Evolutionary conservation across 179 eudicot species (phyloP).

Genomic region (Corrigiola litoralis): DNA sequence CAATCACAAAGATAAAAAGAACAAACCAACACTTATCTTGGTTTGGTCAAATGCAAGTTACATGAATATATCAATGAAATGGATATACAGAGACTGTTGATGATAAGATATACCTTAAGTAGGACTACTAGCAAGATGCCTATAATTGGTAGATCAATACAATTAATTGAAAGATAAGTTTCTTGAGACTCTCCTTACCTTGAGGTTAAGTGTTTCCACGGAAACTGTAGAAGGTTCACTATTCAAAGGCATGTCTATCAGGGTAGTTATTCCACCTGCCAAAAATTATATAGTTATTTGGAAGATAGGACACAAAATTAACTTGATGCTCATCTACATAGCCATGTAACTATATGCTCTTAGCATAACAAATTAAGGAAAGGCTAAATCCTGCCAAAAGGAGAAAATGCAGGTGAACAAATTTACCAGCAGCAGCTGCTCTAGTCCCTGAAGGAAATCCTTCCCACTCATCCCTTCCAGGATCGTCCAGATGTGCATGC

Average conservation of each 20-base stretch:
- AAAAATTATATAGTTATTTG: not conserved
- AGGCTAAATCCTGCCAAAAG: too few species aligned
- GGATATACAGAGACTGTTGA: not conserved
- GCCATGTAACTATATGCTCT: too few species aligned
- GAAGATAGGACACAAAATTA: not conserved
- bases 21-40: too few species aligned
- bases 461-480: conserved; percentile 96
- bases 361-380: too few species aligned
- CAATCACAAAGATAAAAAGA: too few species aligned
- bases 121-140: not conserved
- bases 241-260: conserved; percentile 95
- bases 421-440: conserved; percentile 98
- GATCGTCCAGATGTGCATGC: conserved; percentile 94
- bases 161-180: not conserved
- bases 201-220: conserved; percentile 71
- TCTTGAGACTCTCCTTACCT: conserved; percentile 40
- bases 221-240: conserved; percentile 86
- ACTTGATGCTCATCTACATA: not conserved
- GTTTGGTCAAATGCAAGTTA: too few species aligned
- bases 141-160: not conserved
- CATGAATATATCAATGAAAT: too few species aligned
- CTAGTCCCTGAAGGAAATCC: conserved; percentile 97
- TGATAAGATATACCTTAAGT: not conserved
- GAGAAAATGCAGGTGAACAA: not conserved
- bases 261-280: conserved; percentile 87